Base-by-base conservation (phyloP, 176 grass and related monocot genomes). In the Miscanthus lutarioriparius region DNA sequence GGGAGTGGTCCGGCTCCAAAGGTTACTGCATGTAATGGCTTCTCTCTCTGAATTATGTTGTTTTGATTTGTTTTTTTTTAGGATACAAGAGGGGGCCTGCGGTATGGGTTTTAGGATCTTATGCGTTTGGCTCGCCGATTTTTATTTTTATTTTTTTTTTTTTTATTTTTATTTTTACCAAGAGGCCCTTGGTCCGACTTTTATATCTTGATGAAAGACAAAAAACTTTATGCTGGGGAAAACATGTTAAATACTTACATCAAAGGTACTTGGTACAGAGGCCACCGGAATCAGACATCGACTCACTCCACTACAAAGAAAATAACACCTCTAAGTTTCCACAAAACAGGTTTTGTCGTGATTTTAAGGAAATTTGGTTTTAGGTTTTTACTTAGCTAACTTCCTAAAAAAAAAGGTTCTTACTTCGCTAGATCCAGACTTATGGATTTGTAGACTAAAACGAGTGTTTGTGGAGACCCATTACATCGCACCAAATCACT, bases 11-110 rank as follows among this genome's bases (percentile, higher is more conserved):
- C 32, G 90, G 92, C 8, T 97, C 95, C 61, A 70, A 97, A 62
- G 95, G 95, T 56, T 87, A 97, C 77, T 97, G 95, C 95, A 82
- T 97, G 91, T 94, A 83, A 83, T 20, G 39, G 48, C 48, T 65
- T 39, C 39, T 16, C 37, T 56, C 45, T 59, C 59, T 44, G 37
- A 65, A 36, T 65, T 54, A 23, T 53, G 64, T 27, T 77, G 28
- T 64, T 53, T 68, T 37, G 22, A 51, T 51, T 49, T 49, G 44
- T 14, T 51, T 51, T 19, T 49, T 19, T 6, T 35, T 4, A 35
- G 16, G 16, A 19, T 51, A 51, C 16, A 51, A 41, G 7, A 20
- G 36, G 79, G 79, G 41, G 38, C 41, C n/a, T 28, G n/a, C 30
- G 8, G 20, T n/a, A 17, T 16, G 32, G 2, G 6, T 85, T 3